Conservation (phyloP, 75 land plant species). For the Ceratopteris richardii region DNA sequence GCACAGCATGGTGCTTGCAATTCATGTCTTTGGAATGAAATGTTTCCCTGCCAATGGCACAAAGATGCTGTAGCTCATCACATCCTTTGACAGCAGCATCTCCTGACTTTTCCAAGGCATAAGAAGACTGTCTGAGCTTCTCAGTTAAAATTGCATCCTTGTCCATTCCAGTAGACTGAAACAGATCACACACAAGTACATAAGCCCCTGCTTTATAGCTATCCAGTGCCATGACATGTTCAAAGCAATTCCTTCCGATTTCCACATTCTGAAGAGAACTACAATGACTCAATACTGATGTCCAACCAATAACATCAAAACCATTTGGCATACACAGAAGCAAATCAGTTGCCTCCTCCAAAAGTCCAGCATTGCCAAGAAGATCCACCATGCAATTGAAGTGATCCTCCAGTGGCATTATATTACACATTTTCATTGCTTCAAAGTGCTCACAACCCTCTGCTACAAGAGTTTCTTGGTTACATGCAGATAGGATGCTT, state of each 20-base stretch:
- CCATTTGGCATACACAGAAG: slow-evolving; percentile 30
- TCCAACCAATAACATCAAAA: slow-evolving; percentile 48
- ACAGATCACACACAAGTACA: slow-evolving; percentile 49
- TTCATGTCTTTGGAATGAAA: slow-evolving; percentile 1
- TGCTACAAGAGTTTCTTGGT: slow-evolving; percentile 42
- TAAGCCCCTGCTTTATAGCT: slow-evolving; percentile 53
- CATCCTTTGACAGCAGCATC: slow-evolving; percentile 51
- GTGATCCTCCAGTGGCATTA: slow-evolving; percentile 66
- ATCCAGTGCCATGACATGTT: slow-evolving; percentile 41
- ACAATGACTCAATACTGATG: slow-evolving; percentile 54
- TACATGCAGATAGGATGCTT: slow-evolving; percentile 54
- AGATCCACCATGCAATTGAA: slow-evolving; percentile 66
- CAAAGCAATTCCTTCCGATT: slow-evolving; percentile 31
- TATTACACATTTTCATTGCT: slow-evolving; percentile 28
- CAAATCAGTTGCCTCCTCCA: slow-evolving; percentile 44
- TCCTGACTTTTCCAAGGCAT: slow-evolving; percentile 46
- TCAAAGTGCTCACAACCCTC: slow-evolving; percentile 45
- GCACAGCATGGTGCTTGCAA: neutral
- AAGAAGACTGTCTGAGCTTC: slow-evolving; percentile 29
- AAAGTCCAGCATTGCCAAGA: slow-evolving; percentile 40
- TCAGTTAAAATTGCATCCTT: slow-evolving; percentile 37
- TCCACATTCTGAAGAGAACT: slow-evolving; percentile 28
- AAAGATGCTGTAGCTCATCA: slow-evolving; percentile 36
- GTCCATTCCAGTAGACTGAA: slow-evolving; percentile 38
- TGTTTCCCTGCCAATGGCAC: slow-evolving; percentile 27